Evolutionary conservation across 2,329 filamentous ascomycete genomes (phyloP).

Genomic region (Trichothecium roseum): DNA sequence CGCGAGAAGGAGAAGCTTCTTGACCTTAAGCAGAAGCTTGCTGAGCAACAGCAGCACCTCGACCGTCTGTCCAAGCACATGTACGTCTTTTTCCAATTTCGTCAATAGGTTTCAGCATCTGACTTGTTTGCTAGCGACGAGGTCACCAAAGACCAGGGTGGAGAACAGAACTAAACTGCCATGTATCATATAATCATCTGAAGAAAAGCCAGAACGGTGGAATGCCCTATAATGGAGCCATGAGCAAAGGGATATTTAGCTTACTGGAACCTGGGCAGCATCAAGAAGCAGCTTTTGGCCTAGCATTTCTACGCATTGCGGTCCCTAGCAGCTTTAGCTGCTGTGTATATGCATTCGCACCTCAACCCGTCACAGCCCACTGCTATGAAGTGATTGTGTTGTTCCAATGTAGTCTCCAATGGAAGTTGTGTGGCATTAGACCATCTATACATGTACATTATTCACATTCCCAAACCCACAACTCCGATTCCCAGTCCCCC

Average conservation of each 20-base stretch:
- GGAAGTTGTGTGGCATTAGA: conserved; percentile 2
- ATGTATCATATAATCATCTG: background rate
- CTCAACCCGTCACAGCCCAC: conserved; percentile 7
- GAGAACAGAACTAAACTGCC: conserved; percentile 48
- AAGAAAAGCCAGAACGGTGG: background rate
- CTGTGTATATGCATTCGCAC: conserved; percentile 26
- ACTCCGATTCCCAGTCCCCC: background rate
- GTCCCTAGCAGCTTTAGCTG: conserved; percentile 14
- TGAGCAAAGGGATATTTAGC: background rate
- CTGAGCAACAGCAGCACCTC: conserved; percentile 72
- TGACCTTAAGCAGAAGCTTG: conserved; percentile 62
- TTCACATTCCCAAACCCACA: too few species aligned
- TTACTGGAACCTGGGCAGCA: conserved; percentile 3
- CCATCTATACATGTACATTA: too few species aligned
- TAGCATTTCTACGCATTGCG: background rate
- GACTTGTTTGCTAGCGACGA: conserved; percentile 50
- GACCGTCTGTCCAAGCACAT: conserved; percentile 80
- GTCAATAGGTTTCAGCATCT: background rate
- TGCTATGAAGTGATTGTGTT: too few species aligned
- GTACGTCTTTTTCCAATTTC: conserved; percentile 35
- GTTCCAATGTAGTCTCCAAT: background rate
- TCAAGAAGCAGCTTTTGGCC: conserved; percentile 1
- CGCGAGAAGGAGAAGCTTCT: conserved; percentile 87
- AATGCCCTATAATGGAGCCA: background rate
- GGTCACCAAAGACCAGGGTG: conserved; percentile 61